phyloP scores from a whole-genome alignment of 1,284 basidiomycete genomes.

The Macrocystidia cucumis region DNA sequence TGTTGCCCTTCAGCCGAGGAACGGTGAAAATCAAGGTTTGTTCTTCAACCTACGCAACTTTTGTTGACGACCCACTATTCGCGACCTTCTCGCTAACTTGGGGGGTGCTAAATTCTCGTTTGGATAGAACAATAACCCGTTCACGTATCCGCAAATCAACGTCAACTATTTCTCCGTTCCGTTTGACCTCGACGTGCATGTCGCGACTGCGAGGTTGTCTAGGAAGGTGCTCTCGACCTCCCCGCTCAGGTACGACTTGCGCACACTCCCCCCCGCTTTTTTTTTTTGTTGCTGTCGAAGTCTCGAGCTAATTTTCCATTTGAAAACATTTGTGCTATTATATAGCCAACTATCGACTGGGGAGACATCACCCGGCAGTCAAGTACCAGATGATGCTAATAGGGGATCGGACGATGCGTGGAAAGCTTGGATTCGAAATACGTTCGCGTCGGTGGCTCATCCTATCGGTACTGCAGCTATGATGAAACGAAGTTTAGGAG shows the following conservation, averaged over 20 bases:
- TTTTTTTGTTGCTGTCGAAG: too few relatives aligned
- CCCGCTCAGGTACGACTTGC: slow-evolving; percentile 32
- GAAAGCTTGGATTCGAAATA: slow-evolving; percentile 10
- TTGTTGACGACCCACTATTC: background rate
- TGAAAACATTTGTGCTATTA: too few relatives aligned
- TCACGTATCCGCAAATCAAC: slow-evolving; percentile 33
- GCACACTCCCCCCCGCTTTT: too few relatives aligned
- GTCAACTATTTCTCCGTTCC: slow-evolving; percentile 43
- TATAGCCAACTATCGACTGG: slow-evolving; percentile 22
- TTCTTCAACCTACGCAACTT: background rate
- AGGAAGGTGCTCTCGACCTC: slow-evolving; percentile 34
- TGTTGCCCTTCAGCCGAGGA: slow-evolving; percentile 47
- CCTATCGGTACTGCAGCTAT: slow-evolving; percentile 41
- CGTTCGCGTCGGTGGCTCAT: slow-evolving; percentile 39
- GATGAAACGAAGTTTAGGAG: slow-evolving; percentile 1
- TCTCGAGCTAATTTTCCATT: too few relatives aligned
- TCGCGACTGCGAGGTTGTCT: slow-evolving; percentile 36
- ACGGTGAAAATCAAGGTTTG: slow-evolving; percentile 37
- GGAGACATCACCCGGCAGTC: slow-evolving; percentile 31
- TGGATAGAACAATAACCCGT: slow-evolving; percentile 35
- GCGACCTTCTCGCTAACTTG: background rate
- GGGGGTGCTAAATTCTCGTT: background rate
- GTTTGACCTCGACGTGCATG: slow-evolving; percentile 41
- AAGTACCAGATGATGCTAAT: slow-evolving; percentile 33
- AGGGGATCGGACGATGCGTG: slow-evolving; percentile 18